These are phyloP conservation scores for Coniochaeta sp. DNA, from an alignment of 2,329 filamentous ascomycete genomes.

Conservation along the genomic window DNA sequence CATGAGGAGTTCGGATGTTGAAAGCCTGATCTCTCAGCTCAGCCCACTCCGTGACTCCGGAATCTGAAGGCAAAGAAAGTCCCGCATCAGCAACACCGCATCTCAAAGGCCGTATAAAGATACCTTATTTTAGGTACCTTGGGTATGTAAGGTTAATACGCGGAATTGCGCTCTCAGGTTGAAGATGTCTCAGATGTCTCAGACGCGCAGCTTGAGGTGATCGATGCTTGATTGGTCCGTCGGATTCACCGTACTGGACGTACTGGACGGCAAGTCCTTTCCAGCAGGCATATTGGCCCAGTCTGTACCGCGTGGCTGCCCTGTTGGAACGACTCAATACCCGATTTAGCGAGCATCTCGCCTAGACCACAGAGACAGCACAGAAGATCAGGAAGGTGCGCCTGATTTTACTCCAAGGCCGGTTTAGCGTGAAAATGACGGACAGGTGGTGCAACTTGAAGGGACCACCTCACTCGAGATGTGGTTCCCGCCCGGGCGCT, in stretches of 20 bases:
- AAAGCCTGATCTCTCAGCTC: no score
- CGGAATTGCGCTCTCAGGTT: background rate
- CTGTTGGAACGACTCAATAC: background rate
- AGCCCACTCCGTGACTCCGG: no score
- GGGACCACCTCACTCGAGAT: background rate
- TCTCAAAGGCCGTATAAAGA: no score
- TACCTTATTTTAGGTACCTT: no score
- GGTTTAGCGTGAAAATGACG: background rate
- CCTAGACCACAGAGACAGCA: background rate
- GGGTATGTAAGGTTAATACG: background rate
- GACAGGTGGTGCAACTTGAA: background rate
- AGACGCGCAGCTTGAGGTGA: background rate
- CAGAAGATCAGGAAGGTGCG: background rate
- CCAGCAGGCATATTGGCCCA: background rate
- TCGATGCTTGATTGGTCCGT: background rate
- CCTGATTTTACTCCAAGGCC: background rate
- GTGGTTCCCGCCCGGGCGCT: background rate
- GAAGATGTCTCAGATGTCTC: background rate
- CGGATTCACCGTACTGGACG: background rate
- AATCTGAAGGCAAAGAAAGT: no score
- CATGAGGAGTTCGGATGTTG: background rate
- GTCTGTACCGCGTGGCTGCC: background rate
- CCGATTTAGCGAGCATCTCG: background rate
- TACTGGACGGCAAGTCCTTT: background rate
- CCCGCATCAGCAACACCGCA: no score